Evolutionary conservation across 192 early-diverging fungal species (phyloP).

Genomic region (Gaertneriomyces sp.): DNA sequence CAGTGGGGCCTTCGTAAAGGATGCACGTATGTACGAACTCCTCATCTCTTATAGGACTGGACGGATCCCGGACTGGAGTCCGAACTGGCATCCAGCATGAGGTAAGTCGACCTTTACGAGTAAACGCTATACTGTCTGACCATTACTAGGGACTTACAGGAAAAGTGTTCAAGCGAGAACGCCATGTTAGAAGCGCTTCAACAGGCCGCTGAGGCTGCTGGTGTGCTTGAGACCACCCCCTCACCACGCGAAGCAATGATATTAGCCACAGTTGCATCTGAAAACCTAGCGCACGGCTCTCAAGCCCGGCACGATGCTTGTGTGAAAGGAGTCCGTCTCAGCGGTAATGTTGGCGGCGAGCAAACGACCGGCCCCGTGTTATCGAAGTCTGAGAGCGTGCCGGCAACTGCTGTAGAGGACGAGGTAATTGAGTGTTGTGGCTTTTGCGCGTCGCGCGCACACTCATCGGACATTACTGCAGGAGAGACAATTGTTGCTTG

Average conservation of each 20-base stretch:
- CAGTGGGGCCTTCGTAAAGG: too few species aligned
- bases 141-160: neutral
- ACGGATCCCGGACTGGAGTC: too few species aligned
- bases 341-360: neutral
- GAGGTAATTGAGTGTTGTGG: neutral
- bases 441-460: too few species aligned
- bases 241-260: neutral
- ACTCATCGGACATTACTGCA: neutral
- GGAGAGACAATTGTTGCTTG: conserved; percentile 7
- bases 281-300: too few species aligned
- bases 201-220: conserved; percentile 10
- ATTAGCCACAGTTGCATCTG: neutral
- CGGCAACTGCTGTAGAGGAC: neutral
- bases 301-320: neutral
- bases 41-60: too few species aligned
- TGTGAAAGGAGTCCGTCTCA: neutral
- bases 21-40: too few species aligned
- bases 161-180: conserved; percentile 5
- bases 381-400: neutral
- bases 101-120: too few species aligned
- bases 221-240: neutral
- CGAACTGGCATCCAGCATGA: too few species aligned
- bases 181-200: conserved; percentile 11
- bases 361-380: neutral
- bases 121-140: too few species aligned